Base-by-base conservation (phyloP, 2,329 filamentous ascomycete species). In the Pestalotiopsis sp. region DNA sequence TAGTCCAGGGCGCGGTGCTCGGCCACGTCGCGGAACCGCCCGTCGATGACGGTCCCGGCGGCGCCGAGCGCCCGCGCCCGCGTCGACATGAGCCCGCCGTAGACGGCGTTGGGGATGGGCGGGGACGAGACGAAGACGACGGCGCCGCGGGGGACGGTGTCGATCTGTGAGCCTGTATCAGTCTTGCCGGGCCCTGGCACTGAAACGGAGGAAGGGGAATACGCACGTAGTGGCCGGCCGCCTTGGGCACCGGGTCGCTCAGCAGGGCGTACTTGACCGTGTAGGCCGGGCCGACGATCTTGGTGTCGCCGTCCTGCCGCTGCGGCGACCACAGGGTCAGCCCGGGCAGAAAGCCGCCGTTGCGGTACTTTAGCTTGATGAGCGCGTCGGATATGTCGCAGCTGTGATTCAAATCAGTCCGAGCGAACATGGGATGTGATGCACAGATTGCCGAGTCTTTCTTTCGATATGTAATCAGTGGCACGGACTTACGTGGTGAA, bases 291-390 rank as follows among this genome's bases (percentile, higher is more conserved):
- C 87, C 87, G 23, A 86, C 79, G 67, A 89, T 85, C 75, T 86
- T 87, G 56, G 85, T 85, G 12, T 78, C 71, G 4, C 85, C 85
- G 23, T 80, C 80, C 77, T 87, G 85, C 52, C 83, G 82, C 64
- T 81, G 76, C 1, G 86, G 86, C 2, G 86, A 88, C 80, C 82
- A 88, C 81, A 89, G 84, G 31, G 83, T 85, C 62, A 89, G 77
- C 13, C 85, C 85, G 2, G 83, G 80, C 1, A 89, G 79, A 75
- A 88, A 89, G 58, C 86, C 86, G 70, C 86, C 86, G 72, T 86
- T 78, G 69, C 76, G 80, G 66, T 79, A 76, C 58, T 82, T 81
- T 58, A 88, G 79, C 74, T 87, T 87, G 70, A 80, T 80, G 2
- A 88, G 80, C 1, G 85, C 86, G 70, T 87, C 86, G 59, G 84